Base-by-base conservation (phyloP, 805 yeast species). In the Yarrowia sp. region DNA sequence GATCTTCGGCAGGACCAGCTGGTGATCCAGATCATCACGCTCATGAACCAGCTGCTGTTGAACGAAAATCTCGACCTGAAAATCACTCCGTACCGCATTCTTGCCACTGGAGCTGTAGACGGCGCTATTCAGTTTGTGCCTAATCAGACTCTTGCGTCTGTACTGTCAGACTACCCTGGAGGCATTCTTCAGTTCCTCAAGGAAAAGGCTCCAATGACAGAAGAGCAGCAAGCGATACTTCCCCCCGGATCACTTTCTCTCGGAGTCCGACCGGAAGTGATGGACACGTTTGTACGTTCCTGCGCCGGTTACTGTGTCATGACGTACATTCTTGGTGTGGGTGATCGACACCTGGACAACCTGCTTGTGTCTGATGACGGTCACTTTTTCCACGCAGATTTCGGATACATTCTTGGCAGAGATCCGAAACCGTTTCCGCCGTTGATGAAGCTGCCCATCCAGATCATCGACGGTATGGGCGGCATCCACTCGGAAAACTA, bases 361-460 rank as follows among this genome's bases (percentile, higher is more conserved):
- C 77, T 95, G 68, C 79, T 95, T 50, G 81, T 90, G 42, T 89
- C 86, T 61, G 91, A 86, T 68, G 88, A 93, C 82, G 87, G 96
- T 1, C 90, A 86, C 70, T 95, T 95, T 74, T 93, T 96, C 84
- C 99, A 95, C 76, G 98, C 97, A 0, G 99, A 95, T 76, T 95
- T 90, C 75, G 99, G 99, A 0, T 95, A 95, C 72, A 93, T 95
- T 58, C 78, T 95, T 64, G 99, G 99, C 0, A 87, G 92, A 63
- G 99, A 95, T 74, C 99, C 99, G 1, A 95, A 95, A 74, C 98
- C 98, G 13, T 95, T 95, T 77, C 98, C 99, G 13, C 99, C 99
- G 0, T 81, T 93, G 77, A 95, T 95, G 98, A 95, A 95, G 73
- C 78, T 95, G 42, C 99, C 99, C 0, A 95, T 95, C 45, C 99